These are phyloP conservation scores for Ascochyta koolunga DNA, from an alignment of 2,329 filamentous ascomycete genomes.

Conservation along the genomic window DNA sequence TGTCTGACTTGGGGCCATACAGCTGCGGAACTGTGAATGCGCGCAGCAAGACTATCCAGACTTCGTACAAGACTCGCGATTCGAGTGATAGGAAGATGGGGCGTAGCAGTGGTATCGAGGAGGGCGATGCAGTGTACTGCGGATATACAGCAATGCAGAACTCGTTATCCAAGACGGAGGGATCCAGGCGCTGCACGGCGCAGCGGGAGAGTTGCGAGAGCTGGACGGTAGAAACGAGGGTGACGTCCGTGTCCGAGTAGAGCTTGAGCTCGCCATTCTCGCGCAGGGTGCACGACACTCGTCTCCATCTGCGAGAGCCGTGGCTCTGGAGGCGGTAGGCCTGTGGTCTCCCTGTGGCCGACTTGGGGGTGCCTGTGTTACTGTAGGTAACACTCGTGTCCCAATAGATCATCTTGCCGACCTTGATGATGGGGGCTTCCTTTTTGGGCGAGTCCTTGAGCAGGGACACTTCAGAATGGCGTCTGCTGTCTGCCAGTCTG, in stretches of 20 bases:
- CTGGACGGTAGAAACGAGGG: constrained; percentile 81
- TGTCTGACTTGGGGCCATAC: constrained; percentile 69
- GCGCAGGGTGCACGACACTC: constrained; percentile 89
- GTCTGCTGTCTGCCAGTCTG: constrained; percentile 49
- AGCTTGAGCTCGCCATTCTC: constrained; percentile 95
- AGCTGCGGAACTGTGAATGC: constrained; percentile 92
- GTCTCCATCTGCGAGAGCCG: constrained; percentile 74
- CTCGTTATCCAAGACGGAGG: constrained; percentile 88
- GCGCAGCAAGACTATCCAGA: constrained; percentile 91
- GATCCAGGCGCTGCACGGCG: constrained; percentile 87
- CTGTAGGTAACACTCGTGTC: constrained; percentile 68
- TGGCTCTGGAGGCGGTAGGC: constrained; percentile 63
- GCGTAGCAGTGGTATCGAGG: constrained; percentile 76
- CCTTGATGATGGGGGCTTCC: constrained; percentile 88
- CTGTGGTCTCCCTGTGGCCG: constrained; percentile 52
- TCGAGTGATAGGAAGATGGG: constrained; percentile 90
- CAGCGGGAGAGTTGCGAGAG: constrained; percentile 87
- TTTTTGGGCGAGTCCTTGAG: constrained; percentile 71
- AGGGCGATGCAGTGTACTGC: constrained; percentile 79
- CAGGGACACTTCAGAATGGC: constrained; percentile 58
- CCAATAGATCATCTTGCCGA: constrained; percentile 69
- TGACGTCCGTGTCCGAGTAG: constrained; percentile 82
- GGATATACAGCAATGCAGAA: constrained; percentile 96
- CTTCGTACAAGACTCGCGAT: constrained; percentile 88
- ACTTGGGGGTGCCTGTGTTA: constrained; percentile 48